phyloP scores from a whole-genome alignment of 495 filamentous ascomycete species.

The Ascobolus immersus region DNA sequence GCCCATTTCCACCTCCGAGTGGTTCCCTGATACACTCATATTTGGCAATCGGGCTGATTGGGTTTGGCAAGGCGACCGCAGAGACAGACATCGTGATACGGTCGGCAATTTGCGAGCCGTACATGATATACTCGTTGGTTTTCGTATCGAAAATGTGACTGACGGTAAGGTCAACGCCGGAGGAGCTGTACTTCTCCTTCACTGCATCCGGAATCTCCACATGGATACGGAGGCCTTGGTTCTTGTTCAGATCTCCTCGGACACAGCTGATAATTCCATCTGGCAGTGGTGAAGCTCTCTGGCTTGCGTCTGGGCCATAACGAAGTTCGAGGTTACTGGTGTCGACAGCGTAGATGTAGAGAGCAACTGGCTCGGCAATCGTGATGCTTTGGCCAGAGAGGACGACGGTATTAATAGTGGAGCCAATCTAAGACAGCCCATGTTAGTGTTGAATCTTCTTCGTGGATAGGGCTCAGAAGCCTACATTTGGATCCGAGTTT shows the following conservation, averaged over 20 bases:
- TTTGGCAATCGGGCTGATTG: too few relatives aligned
- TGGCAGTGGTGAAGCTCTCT: neutral
- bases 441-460: too few relatives aligned
- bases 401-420: conserved; percentile 2
- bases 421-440: conserved; percentile 7
- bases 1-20: too few relatives aligned
- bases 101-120: conserved; percentile 9
- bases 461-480: too few relatives aligned
- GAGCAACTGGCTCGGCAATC: conserved; percentile 5
- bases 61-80: too few relatives aligned
- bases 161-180: conserved; percentile 3
- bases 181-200: neutral
- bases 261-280: neutral
- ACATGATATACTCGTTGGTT: conserved; percentile 4
- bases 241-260: too few relatives aligned
- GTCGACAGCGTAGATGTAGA: conserved; percentile 6
- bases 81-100: too few relatives aligned
- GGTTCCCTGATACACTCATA: too few relatives aligned
- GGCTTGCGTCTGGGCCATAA: neutral
- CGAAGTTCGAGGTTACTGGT: conserved; percentile 2
- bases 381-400: neutral
- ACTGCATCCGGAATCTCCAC: conserved; percentile 3
- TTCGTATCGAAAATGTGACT: conserved; percentile 9
- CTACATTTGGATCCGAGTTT: conserved; percentile 8
- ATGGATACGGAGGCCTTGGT: conserved; percentile 1